Conservation (phyloP, 345 rosid species). For the Acer yangbiense region DNA sequence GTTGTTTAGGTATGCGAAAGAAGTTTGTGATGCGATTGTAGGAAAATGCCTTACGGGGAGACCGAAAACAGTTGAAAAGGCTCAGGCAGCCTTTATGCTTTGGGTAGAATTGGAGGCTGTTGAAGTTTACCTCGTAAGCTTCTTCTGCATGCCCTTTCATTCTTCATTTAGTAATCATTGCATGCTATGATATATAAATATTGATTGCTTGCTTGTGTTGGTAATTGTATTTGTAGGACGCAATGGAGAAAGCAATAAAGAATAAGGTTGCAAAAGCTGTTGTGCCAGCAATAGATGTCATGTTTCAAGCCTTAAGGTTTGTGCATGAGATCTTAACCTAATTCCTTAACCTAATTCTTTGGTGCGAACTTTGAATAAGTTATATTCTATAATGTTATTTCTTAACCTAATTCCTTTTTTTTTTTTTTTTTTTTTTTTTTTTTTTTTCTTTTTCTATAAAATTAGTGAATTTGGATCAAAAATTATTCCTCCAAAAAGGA, state of each 20-base stretch:
- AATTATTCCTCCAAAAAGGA: constrained; percentile 89
- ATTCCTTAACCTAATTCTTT: too few relatives aligned
- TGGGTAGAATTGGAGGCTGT: constrained; percentile 99
- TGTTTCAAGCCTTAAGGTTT: constrained; percentile 96
- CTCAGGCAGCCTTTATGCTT: constrained; percentile 88
- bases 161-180: not conserved
- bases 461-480: constrained; percentile 94
- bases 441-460: not conserved
- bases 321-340: constrained; percentile 27
- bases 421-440: not conserved
- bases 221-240: constrained; percentile 55
- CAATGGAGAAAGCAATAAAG: constrained; percentile 99
- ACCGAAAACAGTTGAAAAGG: constrained; percentile 93
- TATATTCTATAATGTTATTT: constrained; percentile 15
- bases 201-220: not conserved
- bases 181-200: not conserved
- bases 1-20: constrained; percentile 74
- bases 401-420: not conserved
- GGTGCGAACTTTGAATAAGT: not conserved
- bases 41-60: constrained; percentile 89
- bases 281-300: constrained; percentile 99
- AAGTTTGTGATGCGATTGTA: constrained; percentile 88
- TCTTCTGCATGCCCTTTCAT: not conserved
- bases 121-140: constrained; percentile 74
- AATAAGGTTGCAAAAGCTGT: constrained; percentile 99